phyloP scores from a whole-genome alignment of 495 filamentous ascomycete species.

The Penicillium arizonense region DNA sequence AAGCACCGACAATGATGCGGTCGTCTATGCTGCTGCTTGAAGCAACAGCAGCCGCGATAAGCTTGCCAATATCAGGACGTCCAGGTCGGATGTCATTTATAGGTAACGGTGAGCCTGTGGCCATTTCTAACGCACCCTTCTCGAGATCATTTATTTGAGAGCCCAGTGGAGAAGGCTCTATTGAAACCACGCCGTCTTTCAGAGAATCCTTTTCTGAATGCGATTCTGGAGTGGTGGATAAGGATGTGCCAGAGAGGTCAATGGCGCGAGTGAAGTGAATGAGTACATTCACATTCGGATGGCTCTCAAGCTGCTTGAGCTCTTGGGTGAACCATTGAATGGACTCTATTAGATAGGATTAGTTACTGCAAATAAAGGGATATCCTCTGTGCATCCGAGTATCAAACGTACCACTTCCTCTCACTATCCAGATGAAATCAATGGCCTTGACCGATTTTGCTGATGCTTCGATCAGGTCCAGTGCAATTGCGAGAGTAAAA shows the following conservation, averaged over 20 bases:
- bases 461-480: conserved; percentile 1
- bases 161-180: neutral
- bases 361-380: neutral
- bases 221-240: neutral
- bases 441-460: conserved; percentile 1
- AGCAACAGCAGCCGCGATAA: neutral
- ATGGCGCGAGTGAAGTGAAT: conserved; percentile 1
- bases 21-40: neutral
- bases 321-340: conserved; percentile 2
- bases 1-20: conserved; percentile 5
- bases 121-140: neutral
- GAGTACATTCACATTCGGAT: conserved; percentile 1
- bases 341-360: neutral
- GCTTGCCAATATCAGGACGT: neutral
- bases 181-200: neutral
- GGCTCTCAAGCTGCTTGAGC: neutral
- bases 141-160: neutral
- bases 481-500: conserved; percentile 36
- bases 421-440: conserved; percentile 12
- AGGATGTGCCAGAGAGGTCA: neutral
- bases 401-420: neutral
- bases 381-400: neutral
- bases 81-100: neutral
- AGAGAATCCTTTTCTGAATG: neutral
- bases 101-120: neutral